Evolutionary conservation across 345 rosid genomes (phyloP).

Genomic region (Anacardium occidentale): DNA sequence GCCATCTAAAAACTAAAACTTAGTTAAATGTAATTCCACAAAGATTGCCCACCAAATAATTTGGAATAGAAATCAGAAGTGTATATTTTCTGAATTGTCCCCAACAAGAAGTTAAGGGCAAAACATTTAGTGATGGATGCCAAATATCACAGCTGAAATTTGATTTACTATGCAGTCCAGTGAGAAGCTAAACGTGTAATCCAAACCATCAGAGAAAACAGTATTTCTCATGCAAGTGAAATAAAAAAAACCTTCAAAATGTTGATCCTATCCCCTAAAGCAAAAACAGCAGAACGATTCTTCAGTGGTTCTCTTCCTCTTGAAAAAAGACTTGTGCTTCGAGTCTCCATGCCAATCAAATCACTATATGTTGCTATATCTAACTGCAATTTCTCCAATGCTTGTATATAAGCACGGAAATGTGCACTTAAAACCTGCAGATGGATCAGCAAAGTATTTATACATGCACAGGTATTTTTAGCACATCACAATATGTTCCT

Average conservation of each 20-base stretch:
- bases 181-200: neutral
- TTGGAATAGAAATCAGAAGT: neutral
- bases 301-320: slow-evolving; percentile 85
- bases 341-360: slow-evolving; percentile 93
- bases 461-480: neutral
- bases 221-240: neutral
- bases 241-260: slow-evolving; percentile 67
- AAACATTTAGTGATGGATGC: slow-evolving; percentile 9
- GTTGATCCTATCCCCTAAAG: slow-evolving; percentile 87
- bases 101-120: neutral
- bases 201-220: neutral
- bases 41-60: neutral
- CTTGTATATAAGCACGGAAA: slow-evolving; percentile 97
- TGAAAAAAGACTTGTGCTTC: slow-evolving; percentile 80
- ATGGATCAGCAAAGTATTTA: slow-evolving; percentile 13
- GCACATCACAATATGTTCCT: too few species aligned
- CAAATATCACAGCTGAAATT: slow-evolving; percentile 8
- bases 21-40: neutral
- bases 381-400: slow-evolving; percentile 86
- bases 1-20: neutral
- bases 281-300: slow-evolving; percentile 93
- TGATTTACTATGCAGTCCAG: neutral
- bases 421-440: slow-evolving; percentile 96
- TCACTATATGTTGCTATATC: slow-evolving; percentile 93
- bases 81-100: neutral